These are phyloP conservation scores for Botrytis paeoniae DNA, from an alignment of 2,329 filamentous ascomycete genomes.

Conservation along the genomic window DNA sequence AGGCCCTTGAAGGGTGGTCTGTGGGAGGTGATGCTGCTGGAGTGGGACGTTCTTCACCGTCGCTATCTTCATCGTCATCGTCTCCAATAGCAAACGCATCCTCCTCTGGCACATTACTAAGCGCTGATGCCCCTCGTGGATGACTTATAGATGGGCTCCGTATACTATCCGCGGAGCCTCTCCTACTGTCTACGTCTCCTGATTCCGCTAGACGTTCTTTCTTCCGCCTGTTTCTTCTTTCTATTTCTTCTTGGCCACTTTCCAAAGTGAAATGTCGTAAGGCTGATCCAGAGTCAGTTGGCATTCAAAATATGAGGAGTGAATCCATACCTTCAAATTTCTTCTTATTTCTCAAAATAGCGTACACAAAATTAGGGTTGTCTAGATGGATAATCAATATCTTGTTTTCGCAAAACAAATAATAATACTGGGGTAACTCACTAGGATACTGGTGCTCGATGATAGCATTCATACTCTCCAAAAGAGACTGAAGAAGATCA, in stretches of 20 bases:
- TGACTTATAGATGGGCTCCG: conserved; percentile 58
- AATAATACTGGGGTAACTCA: conserved; percentile 43
- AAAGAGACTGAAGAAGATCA: conserved; percentile 70
- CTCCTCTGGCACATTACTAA: conserved; percentile 72
- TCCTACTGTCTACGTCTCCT: conserved; percentile 44
- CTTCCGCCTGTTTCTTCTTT: conserved; percentile 68
- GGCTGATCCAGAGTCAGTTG: conserved; percentile 41
- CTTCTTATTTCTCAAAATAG: conserved; percentile 74
- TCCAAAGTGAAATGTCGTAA: conserved; percentile 86
- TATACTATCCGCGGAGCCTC: conserved; percentile 65
- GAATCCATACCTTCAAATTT: conserved; percentile 61
- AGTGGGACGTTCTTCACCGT: conserved; percentile 51
- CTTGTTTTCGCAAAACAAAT: background rate
- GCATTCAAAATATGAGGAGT: conserved; percentile 2
- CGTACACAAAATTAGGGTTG: conserved; percentile 78
- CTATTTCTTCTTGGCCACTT: conserved; percentile 86
- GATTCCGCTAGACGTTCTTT: conserved; percentile 59
- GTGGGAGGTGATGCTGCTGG: conserved; percentile 63
- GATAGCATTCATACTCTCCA: conserved; percentile 87
- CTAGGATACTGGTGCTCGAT: conserved; percentile 83
- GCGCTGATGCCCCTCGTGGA: conserved; percentile 51
- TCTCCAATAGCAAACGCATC: conserved; percentile 89
- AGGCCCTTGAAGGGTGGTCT: conserved; percentile 60
- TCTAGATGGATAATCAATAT: conserved; percentile 40
- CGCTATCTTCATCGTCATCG: conserved; percentile 60